Conservation (phyloP, 208 protist genomes). For the Leishmania braziliensis region DNA sequence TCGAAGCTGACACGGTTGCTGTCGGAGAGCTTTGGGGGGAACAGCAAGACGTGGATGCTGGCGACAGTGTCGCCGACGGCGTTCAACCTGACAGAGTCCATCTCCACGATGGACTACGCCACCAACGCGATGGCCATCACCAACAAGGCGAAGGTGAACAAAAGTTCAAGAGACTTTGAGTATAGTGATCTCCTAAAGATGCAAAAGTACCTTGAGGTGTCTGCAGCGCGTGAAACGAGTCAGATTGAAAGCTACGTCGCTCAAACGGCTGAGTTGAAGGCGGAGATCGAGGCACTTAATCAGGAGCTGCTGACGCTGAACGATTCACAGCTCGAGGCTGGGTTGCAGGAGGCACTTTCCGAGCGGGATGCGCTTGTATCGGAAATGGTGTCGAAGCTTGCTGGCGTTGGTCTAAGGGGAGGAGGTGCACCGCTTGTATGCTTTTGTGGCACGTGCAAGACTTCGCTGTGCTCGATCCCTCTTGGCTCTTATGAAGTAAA, state of each 20-base stretch:
- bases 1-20: conserved; percentile 91
- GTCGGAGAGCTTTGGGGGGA: conserved; percentile 91
- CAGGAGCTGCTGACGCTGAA: conserved; percentile 19
- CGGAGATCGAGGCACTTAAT: conserved; percentile 32
- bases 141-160: conserved; percentile 76
- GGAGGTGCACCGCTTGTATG: conserved; percentile 25
- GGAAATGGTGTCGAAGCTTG: conserved; percentile 10
- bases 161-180: conserved; percentile 33
- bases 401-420: not conserved
- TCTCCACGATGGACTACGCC: conserved; percentile 85
- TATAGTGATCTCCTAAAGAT: conserved; percentile 39
- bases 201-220: conserved; percentile 17
- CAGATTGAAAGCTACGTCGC: conserved; percentile 28
- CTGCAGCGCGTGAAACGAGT: conserved; percentile 24
- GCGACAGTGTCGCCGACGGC: conserved; percentile 70
- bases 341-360: conserved; percentile 26
- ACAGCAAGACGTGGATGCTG: conserved; percentile 94
- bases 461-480: conserved; percentile 34
- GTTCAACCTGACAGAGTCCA: conserved; percentile 81
- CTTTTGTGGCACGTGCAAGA: conserved; percentile 60
- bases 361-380: conserved; percentile 37
- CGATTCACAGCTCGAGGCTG: conserved; percentile 30
- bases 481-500: conserved; percentile 43
- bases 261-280: conserved; percentile 8
- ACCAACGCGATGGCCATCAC: conserved; percentile 82